Evolutionary conservation across 306 rosid species (phyloP), one percentile per base, ranked within the genome.

Genomic region (Delonix regia): DNA sequence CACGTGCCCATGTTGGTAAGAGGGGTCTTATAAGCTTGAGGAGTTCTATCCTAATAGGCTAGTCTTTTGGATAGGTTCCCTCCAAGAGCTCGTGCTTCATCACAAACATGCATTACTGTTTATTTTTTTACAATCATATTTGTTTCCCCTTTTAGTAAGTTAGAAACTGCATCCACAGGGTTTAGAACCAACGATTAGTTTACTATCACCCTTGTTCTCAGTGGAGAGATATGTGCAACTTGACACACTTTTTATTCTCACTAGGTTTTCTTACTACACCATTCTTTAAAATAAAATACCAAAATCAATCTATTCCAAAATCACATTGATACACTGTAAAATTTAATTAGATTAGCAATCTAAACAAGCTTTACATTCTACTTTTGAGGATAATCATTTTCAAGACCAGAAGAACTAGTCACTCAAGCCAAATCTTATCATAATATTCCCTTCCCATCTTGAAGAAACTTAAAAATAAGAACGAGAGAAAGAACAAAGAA

Each of bases 351-450:
- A 53, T n/a, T 2, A 53, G 48, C 51, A 52, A 12, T 19, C 2
- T 51, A 11, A 9, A 33, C 15, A 13, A 36, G 12, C 34, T 52
- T n/a, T 16, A 33, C 21, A 33, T 55, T 72, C 65, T 21, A 53
- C 34, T 13, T 53, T 30, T 53, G 27, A 48, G 47, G 12, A 39
- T 16, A 36, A 39, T 49, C 56, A 70, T 42, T 49, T 19, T 22
- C 53, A 78, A 56, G 74, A 51, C 19, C 15, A 15, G 62, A 27
- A 24, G 21, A 69, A 49, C 52, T 69, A 59, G 69, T 69, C 51
- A 28, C 67, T 67, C 22, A 25, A 7, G 36, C 9, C 24, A 59
- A 57, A 48, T 53, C 34, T 74, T 45, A 34, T 24, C 45, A 22
- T 42, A 45, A 47, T 24, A 53, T 30, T 19, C 59, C 69, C 1